phyloP scores from a whole-genome alignment of 441 rosid species.

The Raphanus hybrid region DNA sequence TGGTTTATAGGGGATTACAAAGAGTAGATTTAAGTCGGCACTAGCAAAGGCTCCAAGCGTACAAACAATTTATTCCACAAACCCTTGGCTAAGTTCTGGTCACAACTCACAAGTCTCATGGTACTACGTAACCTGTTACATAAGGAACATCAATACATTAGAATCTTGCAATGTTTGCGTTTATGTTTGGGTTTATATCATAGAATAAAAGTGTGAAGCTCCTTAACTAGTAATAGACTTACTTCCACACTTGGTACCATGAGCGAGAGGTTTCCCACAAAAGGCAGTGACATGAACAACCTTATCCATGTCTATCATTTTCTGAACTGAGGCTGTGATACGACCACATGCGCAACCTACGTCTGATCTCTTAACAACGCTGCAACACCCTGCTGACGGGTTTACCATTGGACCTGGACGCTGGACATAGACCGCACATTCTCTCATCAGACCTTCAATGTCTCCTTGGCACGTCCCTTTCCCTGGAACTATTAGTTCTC shows the following conservation, averaged over 20 bases:
- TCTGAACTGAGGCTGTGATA: slow-evolving; percentile 30
- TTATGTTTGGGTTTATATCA: not conserved
- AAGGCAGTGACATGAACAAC: slow-evolving; percentile 43
- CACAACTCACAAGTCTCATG: slow-evolving; percentile 24
- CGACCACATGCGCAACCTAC: slow-evolving; percentile 34
- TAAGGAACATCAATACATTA: slow-evolving; percentile 19
- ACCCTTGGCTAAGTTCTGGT: not conserved
- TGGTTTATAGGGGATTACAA: not conserved
- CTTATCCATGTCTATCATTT: slow-evolving; percentile 42
- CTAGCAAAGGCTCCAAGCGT: not conserved
- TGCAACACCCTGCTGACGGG: slow-evolving; percentile 38
- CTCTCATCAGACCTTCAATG: slow-evolving; percentile 41
- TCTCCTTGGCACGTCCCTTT: slow-evolving; percentile 43
- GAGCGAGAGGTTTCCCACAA: slow-evolving; percentile 45
- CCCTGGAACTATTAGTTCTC: slow-evolving; percentile 28
- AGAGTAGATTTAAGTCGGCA: slow-evolving; percentile 4
- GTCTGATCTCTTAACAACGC: slow-evolving; percentile 35
- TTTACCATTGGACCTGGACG: slow-evolving; percentile 39
- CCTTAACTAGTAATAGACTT: slow-evolving; percentile 18
- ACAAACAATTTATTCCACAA: slow-evolving; percentile 19
- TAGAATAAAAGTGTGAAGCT: not conserved
- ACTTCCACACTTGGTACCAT: slow-evolving; percentile 47
- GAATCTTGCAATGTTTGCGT: not conserved
- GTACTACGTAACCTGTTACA: slow-evolving; percentile 36
- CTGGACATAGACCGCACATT: slow-evolving; percentile 43